phyloP scores from a whole-genome alignment of 2,329 filamentous ascomycete species.

The Botrytis squamosa region DNA sequence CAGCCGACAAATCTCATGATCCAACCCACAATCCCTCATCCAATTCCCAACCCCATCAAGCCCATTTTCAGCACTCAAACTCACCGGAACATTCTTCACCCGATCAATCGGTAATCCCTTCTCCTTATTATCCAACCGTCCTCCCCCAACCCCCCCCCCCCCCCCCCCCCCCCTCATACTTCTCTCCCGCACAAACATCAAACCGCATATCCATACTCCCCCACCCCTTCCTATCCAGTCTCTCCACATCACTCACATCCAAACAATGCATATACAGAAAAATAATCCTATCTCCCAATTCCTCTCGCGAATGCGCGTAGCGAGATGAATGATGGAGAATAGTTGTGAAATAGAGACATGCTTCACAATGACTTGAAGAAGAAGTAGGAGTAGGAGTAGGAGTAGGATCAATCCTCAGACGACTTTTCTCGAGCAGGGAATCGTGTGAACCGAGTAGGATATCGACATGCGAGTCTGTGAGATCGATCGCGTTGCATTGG shows the following conservation, averaged over 20 bases:
- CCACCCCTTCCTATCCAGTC: neutral
- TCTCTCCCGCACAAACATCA: neutral
- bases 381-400: fast-evolving
- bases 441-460: neutral
- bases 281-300: neutral
- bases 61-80: neutral
- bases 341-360: neutral
- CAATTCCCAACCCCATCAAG: neutral
- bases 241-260: neutral
- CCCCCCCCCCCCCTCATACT: no score
- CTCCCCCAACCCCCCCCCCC: neutral
- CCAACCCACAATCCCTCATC: neutral
- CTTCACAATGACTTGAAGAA: neutral
- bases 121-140: neutral
- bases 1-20: neutral
- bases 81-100: neutral
- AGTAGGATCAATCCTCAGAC: neutral
- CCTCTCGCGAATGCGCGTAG: neutral
- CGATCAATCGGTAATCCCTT: neutral
- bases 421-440: neutral
- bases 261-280: neutral
- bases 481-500: neutral
- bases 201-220: neutral
- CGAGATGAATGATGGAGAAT: neutral
- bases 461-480: neutral